Evolutionary conservation across 179 eudicot species (phyloP).

Genomic region (Patellifolia procumbens): DNA sequence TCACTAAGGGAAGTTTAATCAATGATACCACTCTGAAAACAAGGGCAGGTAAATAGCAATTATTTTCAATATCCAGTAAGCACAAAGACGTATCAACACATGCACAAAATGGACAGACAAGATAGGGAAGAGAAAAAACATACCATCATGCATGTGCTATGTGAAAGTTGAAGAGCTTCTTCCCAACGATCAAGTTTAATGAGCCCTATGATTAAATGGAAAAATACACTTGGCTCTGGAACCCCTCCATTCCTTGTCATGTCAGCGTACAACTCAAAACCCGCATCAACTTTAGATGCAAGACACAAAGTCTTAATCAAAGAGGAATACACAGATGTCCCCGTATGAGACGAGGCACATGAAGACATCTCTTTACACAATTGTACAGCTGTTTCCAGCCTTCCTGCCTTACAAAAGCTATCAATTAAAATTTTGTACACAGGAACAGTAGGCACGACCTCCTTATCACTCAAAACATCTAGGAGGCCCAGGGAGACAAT

Average conservation of each 20-base stretch:
- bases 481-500: conserved; percentile 56
- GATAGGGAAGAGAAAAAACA: conserved; percentile 19
- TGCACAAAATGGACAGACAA: background rate
- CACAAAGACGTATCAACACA: background rate
- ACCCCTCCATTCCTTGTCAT: conserved; percentile 59
- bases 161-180: conserved; percentile 74
- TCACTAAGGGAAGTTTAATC: background rate
- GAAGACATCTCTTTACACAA: conserved; percentile 63
- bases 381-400: conserved; percentile 63
- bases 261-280: conserved; percentile 63
- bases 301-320: conserved; percentile 66
- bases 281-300: conserved; percentile 67
- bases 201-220: conserved; percentile 66
- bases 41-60: background rate
- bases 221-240: conserved; percentile 53
- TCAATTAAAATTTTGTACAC: conserved; percentile 69
- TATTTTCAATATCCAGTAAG: background rate
- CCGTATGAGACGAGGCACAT: conserved; percentile 32
- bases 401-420: conserved; percentile 78
- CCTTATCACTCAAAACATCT: conserved; percentile 50
- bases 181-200: conserved; percentile 66
- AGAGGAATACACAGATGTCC: conserved; percentile 47
- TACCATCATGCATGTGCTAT: conserved; percentile 67
- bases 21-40: background rate
- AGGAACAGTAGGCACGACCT: conserved; percentile 54